Evolutionary conservation across 352 stramenopile genomes (phyloP).

Genomic region (Pythium sp.): DNA sequence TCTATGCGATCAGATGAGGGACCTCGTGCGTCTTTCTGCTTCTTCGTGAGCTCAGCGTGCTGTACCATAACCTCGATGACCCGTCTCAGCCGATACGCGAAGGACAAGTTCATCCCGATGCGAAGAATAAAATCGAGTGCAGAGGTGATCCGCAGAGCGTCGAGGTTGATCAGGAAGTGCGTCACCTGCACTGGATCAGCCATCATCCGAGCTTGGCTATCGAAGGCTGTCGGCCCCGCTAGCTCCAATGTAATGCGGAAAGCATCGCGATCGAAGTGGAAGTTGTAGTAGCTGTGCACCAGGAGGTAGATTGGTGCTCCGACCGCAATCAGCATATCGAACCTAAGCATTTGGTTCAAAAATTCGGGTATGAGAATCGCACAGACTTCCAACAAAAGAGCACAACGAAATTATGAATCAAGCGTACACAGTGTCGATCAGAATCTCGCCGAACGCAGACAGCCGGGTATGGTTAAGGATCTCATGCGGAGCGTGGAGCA

Average conservation of each 20-base stretch:
- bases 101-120: constrained; percentile 33
- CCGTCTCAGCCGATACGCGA: constrained; percentile 32
- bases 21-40: too few relatives aligned
- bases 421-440: constrained; percentile 22
- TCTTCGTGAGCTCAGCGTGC: not conserved
- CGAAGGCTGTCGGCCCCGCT: constrained; percentile 20
- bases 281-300: constrained; percentile 23
- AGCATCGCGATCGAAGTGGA: constrained; percentile 28
- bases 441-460: constrained; percentile 26
- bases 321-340: constrained; percentile 30
- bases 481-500: too few relatives aligned
- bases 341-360: constrained; percentile 6
- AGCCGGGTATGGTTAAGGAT: constrained; percentile 6
- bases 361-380: too few relatives aligned
- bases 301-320: constrained; percentile 26
- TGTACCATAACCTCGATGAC: constrained; percentile 23
- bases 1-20: too few relatives aligned
- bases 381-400: too few relatives aligned
- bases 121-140: constrained; percentile 24
- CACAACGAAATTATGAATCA: too few relatives aligned
- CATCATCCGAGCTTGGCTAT: constrained; percentile 24
- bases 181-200: constrained; percentile 28
- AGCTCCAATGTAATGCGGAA: constrained; percentile 24
- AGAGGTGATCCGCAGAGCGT: constrained; percentile 30
- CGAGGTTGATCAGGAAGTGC: constrained; percentile 27